A percentile compares a stretch with the other conserved stretches of the same genome.
Conservation (phyloP, 805 yeast genomes). For the Metschnikowia orientalis region DNA sequence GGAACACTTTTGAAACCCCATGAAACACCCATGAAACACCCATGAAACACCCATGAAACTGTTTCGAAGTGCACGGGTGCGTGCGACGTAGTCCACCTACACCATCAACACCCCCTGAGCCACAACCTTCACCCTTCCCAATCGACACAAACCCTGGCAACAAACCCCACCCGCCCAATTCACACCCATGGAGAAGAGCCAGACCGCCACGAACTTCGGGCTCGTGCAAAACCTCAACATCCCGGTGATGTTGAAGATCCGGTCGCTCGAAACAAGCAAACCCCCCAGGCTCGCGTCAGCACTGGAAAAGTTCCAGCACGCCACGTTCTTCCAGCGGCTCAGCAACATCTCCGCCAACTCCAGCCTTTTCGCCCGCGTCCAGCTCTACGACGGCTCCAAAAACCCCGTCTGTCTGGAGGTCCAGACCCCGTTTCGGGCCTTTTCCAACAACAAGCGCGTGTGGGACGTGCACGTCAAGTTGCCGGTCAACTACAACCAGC, state of each 20-base stretch:
- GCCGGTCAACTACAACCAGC: conserved; percentile 66
- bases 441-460: conserved; percentile 35
- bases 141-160: too few species aligned
- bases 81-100: too few species aligned
- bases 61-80: too few species aligned
- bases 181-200: conserved; percentile 8
- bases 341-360: conserved; percentile 31
- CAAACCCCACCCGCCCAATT: too few species aligned
- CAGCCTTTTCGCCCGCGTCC: conserved; percentile 30
- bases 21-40: too few species aligned
- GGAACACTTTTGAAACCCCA: too few species aligned
- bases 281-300: conserved; percentile 11
- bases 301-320: conserved; percentile 34
- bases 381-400: conserved; percentile 30
- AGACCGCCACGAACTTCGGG: conserved; percentile 32
- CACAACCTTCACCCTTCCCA: too few species aligned
- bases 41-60: too few species aligned
- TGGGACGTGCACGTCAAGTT: conserved; percentile 75
- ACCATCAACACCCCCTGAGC: too few species aligned
- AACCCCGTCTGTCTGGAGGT: conserved; percentile 28
- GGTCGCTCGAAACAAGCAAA: conserved; percentile 24
- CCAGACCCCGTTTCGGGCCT: conserved; percentile 34
- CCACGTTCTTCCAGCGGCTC: conserved; percentile 30
- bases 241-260: conserved; percentile 32
- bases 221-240: conserved; percentile 34